These are phyloP conservation scores for Scheffersomyces insectosa DNA, from an alignment of 1,139 yeast species.

Conservation along the genomic window DNA sequence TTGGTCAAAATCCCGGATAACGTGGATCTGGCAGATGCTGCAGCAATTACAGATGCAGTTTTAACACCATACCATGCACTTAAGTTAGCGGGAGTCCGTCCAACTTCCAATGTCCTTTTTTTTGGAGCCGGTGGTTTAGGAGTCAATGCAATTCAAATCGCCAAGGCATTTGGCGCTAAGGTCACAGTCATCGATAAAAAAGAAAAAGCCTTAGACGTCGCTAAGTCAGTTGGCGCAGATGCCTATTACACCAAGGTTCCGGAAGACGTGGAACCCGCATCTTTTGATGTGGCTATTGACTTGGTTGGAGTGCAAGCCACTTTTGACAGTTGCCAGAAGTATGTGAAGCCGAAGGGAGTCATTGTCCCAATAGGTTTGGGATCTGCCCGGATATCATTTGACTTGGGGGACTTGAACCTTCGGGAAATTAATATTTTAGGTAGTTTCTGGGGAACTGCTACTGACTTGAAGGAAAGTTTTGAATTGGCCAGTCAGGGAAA, in stretches of 20 bases:
- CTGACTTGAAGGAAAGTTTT: slow-evolving; percentile 2
- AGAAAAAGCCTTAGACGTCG: background rate
- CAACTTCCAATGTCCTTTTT: background rate
- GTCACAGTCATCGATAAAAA: slow-evolving; percentile 3
- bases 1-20: background rate
- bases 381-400: background rate
- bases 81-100: slow-evolving; percentile 10
- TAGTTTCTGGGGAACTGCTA: slow-evolving; percentile 2
- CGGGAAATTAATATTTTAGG: slow-evolving; percentile 2
- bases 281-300: slow-evolving; percentile 3
- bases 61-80: slow-evolving; percentile 6
- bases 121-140: slow-evolving; percentile 2
- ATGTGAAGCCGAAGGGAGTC: slow-evolving; percentile 1
- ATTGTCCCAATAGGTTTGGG: slow-evolving; percentile 4
- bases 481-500: slow-evolving; percentile 1
- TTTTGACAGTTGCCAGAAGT: slow-evolving; percentile 3
- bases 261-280: background rate
- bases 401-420: slow-evolving; percentile 3
- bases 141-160: slow-evolving; percentile 3
- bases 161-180: slow-evolving; percentile 8
- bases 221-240: slow-evolving; percentile 1
- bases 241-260: slow-evolving; percentile 1
- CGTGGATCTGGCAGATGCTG: slow-evolving; percentile 1
- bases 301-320: slow-evolving; percentile 1
- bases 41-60: background rate